Base-by-base conservation (phyloP, 805 yeast species). In the Saccharomyces kudriavzevii region DNA sequence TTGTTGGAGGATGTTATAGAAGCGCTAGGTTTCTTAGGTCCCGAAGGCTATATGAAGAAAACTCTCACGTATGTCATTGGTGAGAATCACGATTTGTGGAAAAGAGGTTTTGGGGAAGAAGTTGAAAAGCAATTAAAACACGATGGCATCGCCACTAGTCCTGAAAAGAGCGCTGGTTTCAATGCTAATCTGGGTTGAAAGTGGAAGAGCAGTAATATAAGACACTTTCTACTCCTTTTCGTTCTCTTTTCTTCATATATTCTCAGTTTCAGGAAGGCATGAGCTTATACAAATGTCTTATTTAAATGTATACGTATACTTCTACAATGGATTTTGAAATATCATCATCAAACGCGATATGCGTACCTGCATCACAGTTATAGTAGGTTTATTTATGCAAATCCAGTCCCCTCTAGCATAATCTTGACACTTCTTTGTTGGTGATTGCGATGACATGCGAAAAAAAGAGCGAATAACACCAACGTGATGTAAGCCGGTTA, bases 1-100 rank as follows among this genome's bases (percentile, higher is more conserved):
- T 70, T 90, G 27, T 69, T 94, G 47, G 95, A 88, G 54, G 96
- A 88, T 56, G 78, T 90, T 1, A 84, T 94, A 52, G 96, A 87
- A 31, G 83, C 83, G 54, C 71, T 94, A 55, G 70, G 73, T 31
- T 70, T 76, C 52, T 67, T 78, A 47, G 80, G 84, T 4, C 64
- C 74, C 1, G 77, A 78, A 24, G 92, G 91, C 13, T 85, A 81
- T 64, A 66, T 70, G 53, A 70, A 72, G 47, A 79, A 77, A 54
- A 84, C 83, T 0, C 68, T 92, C 31, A 76, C 84, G 0, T 91
- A 85, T 67, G 71, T 79, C 4, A 57, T 91, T 40, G 89, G 92
- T 9, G 96, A 88, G 61, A 81, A 81, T 54, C 96, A 89, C 64
- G 84, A 80, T 35, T 74, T 91, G 29, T 90, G 95, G 94, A 58